Evolutionary conservation across 163 green algal genomes (phyloP).

Genomic region (Scenedesmus sp.): DNA sequence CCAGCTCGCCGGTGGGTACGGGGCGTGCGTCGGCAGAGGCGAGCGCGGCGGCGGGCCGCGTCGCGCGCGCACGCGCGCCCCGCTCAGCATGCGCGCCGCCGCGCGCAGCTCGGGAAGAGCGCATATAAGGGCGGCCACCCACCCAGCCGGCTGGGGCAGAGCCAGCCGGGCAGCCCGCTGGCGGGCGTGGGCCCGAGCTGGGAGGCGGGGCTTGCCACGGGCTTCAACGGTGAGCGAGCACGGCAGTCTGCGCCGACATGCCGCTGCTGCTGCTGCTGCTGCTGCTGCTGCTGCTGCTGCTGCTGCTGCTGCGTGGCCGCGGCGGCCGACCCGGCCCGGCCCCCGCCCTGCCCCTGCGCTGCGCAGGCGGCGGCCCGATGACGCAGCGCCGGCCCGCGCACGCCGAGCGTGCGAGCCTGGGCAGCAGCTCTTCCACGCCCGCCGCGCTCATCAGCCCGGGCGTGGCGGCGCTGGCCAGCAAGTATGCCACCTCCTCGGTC

Average conservation of each 20-base stretch:
- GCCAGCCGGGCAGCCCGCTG: constrained; percentile 26
- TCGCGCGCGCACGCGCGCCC: too few species aligned
- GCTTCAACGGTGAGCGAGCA: too few species aligned
- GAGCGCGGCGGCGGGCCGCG: too few species aligned
- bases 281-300: not conserved
- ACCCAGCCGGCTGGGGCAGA: constrained; percentile 12
- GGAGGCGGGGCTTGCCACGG: not conserved
- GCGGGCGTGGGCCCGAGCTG: not conserved
- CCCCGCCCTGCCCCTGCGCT: not conserved
- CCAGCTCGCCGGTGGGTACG: constrained; percentile 18
- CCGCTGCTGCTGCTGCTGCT: not conserved
- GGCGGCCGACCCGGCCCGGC: not conserved
- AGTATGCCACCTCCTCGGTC: constrained; percentile 35
- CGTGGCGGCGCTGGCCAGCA: constrained; percentile 32
- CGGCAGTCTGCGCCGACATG: too few species aligned
- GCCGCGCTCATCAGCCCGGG: constrained; percentile 37
- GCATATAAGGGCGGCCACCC: too few species aligned
- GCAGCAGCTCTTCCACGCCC: constrained; percentile 26
- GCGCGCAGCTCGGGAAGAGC: too few species aligned
- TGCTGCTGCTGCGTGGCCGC: too few species aligned
- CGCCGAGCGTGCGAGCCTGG: not conserved
- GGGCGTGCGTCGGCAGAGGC: too few species aligned
- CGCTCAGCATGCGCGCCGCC: too few species aligned
- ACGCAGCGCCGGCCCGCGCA: not conserved
- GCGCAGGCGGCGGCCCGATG: not conserved